Base-by-base conservation (phyloP, 31 red algal species). In the Asparagopsis taxiformis region DNA sequence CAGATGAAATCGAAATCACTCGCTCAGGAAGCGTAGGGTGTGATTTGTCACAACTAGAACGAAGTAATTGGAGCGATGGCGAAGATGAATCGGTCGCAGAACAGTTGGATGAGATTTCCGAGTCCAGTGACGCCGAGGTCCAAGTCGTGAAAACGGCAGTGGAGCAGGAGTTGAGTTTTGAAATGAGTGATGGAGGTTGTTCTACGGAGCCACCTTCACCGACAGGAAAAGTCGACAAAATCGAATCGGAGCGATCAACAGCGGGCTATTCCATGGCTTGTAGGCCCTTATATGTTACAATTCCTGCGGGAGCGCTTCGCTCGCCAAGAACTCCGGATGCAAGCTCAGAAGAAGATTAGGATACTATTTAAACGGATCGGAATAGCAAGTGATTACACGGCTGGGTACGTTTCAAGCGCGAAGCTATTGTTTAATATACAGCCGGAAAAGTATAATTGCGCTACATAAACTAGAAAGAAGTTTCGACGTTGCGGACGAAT, bases 401-500 rank as follows among this genome's bases (percentile, higher is more conserved):
- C 10, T 15, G 26, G 20, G 31, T 13, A 64, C 17, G 7, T 5
- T 10, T 64, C 54, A 7, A n/a, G 25, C 22, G 8, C 54, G 20
- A 22, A 58, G 25, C 25, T 29, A 13, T 32, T 32, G 0, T 26
- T 26, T 22, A 62, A 32, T 30, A 62, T 26, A 32, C 26, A 32
- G 58, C 26, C 25, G 58, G 58, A 62, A 32, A 32, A 62, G 29
- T 30, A 13, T 32, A 32, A 22, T 19, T 26, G 23, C 26, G 31
- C 19, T 15, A 62, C 25, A 62, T 19, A 0, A 13, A 0, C 48
- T 35, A 55, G 31, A 68, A 25, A 28, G 59, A 44, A 35, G 86
- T 81, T 67, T 79, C 41, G 55, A 92, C 89, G 6, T 75, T 74
- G 26, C 57, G 69, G 55, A 92, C 89, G 53, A 70, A 83, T 16